A percentile compares a stretch with the other conserved stretches of the same genome.
Conservation (phyloP, 768 basidiomycete species). For the Pilatotrama ljubarskyi region DNA sequence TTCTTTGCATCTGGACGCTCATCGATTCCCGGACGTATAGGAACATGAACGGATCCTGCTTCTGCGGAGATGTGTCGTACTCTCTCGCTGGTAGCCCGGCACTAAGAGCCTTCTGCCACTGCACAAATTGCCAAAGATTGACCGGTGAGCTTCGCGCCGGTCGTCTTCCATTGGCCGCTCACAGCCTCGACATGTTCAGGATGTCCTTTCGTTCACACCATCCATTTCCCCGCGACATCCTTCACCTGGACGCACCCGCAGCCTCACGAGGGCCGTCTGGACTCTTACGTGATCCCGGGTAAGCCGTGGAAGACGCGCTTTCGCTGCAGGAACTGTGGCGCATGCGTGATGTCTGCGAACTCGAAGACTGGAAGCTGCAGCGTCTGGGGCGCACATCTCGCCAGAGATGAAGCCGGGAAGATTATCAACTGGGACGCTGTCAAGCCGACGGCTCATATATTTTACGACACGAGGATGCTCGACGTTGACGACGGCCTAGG, state of each 20-base stretch:
- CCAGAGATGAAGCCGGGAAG: constrained; percentile 50
- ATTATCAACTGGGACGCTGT: constrained; percentile 54
- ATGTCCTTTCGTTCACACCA: constrained; percentile 61
- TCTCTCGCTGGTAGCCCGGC: constrained; percentile 48
- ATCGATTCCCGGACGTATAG: background rate
- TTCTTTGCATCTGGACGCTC: background rate
- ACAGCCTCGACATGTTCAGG: constrained; percentile 34
- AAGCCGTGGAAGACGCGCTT: constrained; percentile 64
- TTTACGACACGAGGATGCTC: constrained; percentile 63
- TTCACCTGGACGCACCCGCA: constrained; percentile 57
- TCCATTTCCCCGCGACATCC: constrained; percentile 51
- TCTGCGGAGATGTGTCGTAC: constrained; percentile 55
- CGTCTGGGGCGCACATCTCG: constrained; percentile 58
- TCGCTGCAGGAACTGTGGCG: constrained; percentile 64
- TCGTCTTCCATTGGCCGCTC: background rate
- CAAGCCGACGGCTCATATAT: constrained; percentile 65
- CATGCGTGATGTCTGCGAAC: constrained; percentile 54
- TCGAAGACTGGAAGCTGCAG: constrained; percentile 48
- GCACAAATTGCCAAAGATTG: constrained; percentile 65
- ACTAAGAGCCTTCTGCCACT: constrained; percentile 67
- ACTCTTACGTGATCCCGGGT: constrained; percentile 46
- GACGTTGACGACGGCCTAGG: constrained; percentile 55
- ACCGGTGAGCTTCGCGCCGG: constrained; percentile 39
- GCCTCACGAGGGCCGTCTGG: constrained; percentile 38
- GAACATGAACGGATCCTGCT: constrained; percentile 49